Conservation (phyloP, 805 yeast species). For the Kodamaea kakaduensis region DNA sequence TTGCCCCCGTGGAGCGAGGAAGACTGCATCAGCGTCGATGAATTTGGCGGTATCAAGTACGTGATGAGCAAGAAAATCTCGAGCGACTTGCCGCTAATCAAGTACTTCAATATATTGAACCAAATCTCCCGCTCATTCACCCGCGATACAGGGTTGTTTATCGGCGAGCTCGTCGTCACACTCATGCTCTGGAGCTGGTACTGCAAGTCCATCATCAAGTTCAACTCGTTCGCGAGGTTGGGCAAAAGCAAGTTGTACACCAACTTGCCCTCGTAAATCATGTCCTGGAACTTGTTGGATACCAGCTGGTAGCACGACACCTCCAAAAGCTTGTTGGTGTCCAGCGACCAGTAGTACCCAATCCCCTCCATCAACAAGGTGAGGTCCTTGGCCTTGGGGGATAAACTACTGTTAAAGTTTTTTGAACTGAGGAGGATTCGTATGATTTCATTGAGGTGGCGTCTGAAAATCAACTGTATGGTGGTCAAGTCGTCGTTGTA, state of each 20-base stretch:
- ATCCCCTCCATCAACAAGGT: conserved; percentile 37
- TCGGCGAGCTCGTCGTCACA: conserved; percentile 13
- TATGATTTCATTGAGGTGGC: conserved; percentile 42
- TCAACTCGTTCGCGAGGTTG: conserved; percentile 37
- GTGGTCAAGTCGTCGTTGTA: conserved; percentile 47
- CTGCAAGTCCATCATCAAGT: conserved; percentile 40
- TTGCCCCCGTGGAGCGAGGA: conserved; percentile 37
- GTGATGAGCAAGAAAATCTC: conserved; percentile 38
- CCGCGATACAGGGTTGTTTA: conserved; percentile 7
- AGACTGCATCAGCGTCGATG: conserved; percentile 35
- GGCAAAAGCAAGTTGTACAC: conserved; percentile 32
- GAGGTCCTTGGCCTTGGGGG: conserved; percentile 16
- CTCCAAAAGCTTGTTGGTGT: conserved; percentile 37
- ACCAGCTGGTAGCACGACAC: conserved; percentile 40
- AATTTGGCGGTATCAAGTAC: conserved; percentile 39
- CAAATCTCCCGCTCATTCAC: conserved; percentile 33
- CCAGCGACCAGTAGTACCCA: conserved; percentile 43
- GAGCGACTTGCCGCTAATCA: conserved; percentile 39
- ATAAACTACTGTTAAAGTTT: conserved; percentile 26
- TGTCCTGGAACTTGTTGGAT: conserved; percentile 31
- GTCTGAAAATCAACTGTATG: conserved; percentile 38
- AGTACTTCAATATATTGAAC: conserved; percentile 39
- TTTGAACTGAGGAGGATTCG: conserved; percentile 36
- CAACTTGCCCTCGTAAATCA: conserved; percentile 29
- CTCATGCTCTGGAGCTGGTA: conserved; percentile 38